Evolutionary conservation across 2,329 filamentous ascomycete genomes (phyloP).

Genomic region (Beauveria sp.): DNA sequence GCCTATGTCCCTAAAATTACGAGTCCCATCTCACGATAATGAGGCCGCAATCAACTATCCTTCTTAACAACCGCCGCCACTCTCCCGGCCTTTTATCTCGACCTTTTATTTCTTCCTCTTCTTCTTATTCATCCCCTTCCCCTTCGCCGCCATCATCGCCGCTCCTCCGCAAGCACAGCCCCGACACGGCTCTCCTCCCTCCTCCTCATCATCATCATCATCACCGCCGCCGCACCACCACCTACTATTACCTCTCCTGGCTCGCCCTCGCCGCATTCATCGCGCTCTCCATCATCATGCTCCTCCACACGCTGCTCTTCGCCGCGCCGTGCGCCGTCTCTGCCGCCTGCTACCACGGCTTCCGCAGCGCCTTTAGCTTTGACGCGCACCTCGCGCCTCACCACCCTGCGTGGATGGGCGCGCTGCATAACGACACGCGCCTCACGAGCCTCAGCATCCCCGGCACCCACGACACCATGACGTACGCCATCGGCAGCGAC

Average conservation of each 20-base stretch:
- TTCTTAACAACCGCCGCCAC: background rate
- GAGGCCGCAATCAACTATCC: background rate
- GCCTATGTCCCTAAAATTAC: too few relatives aligned
- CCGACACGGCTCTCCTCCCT: slow-evolving; percentile 14
- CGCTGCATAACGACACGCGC: slow-evolving; percentile 31
- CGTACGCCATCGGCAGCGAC: slow-evolving; percentile 30
- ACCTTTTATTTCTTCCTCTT: slow-evolving; percentile 18
- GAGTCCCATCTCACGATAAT: background rate
- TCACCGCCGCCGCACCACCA: background rate
- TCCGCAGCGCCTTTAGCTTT: slow-evolving; percentile 29
- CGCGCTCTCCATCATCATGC: slow-evolving; percentile 15
- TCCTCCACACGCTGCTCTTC: slow-evolving; percentile 19
- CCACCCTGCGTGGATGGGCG: slow-evolving; percentile 31
- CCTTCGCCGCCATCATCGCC: slow-evolving; percentile 20
- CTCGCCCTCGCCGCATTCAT: slow-evolving; percentile 13
- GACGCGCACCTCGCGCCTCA: slow-evolving; percentile 19
- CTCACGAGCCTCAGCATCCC: slow-evolving; percentile 41
- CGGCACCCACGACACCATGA: slow-evolving; percentile 48
- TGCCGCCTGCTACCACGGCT: slow-evolving; percentile 25
- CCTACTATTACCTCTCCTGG: background rate
- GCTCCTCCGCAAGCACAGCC: background rate
- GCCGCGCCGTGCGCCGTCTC: slow-evolving; percentile 19
- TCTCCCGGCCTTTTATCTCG: slow-evolving; percentile 2
- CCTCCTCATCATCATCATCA: background rate
- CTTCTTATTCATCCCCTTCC: slow-evolving; percentile 18